phyloP scores from a whole-genome alignment of 495 filamentous ascomycete species.

The Aspergillus heteromorphus region DNA sequence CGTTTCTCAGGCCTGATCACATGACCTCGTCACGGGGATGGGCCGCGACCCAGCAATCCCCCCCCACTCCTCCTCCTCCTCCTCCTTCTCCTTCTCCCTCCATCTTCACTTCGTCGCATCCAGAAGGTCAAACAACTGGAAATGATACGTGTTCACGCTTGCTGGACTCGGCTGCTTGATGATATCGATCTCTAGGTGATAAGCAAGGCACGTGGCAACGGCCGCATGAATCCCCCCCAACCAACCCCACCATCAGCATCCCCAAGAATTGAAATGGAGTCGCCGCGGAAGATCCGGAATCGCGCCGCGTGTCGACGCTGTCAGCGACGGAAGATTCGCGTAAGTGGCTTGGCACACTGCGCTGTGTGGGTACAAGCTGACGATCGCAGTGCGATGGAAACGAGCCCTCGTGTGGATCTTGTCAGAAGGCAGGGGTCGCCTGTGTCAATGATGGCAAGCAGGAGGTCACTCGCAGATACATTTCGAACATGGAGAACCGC shows the following conservation, averaged over 20 bases:
- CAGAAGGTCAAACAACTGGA: too few species aligned
- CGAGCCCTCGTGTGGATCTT: constrained; percentile 30
- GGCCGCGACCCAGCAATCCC: not conserved
- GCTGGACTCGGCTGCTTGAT: not conserved
- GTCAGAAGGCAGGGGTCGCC: constrained; percentile 31
- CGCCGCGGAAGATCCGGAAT: constrained; percentile 25
- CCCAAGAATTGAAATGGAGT: constrained; percentile 19
- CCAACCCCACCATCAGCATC: not conserved
- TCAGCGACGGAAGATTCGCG: constrained; percentile 32
- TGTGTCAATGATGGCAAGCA: constrained; percentile 42
- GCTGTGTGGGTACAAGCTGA: not conserved
- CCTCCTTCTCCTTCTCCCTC: not conserved
- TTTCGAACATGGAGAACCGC: constrained; percentile 33
- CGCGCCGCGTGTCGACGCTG: constrained; percentile 39
- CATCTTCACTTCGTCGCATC: too few species aligned
- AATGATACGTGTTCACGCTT: too few species aligned
- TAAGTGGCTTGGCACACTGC: constrained; percentile 5
- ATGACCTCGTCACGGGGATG: not conserved
- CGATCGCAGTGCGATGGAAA: constrained; percentile 26
- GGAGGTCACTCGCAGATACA: constrained; percentile 38
- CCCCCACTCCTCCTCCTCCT: not conserved
- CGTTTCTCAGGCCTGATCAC: not conserved
- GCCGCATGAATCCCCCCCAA: not conserved
- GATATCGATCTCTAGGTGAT: not conserved
- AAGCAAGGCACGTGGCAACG: not conserved